These are phyloP conservation scores for Termitomyces sp. DNA, from an alignment of 768 basidiomycete species.

Conservation along the genomic window DNA sequence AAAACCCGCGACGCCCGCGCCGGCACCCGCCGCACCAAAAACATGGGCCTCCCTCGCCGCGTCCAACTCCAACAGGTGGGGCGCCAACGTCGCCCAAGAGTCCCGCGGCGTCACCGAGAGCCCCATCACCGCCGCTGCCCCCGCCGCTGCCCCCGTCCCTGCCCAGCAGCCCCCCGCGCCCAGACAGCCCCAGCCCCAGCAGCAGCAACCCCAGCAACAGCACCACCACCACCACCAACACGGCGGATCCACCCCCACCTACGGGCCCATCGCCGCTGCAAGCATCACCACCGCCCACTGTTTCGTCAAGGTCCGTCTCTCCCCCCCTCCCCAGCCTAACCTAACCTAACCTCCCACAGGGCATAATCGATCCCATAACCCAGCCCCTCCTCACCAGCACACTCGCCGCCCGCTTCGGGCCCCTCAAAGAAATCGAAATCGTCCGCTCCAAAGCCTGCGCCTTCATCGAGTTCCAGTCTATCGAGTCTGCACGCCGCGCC, in stretches of 20 bases:
- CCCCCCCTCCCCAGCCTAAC: neutral
- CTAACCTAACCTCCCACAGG: slow-evolving; percentile 21
- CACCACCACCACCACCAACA: slow-evolving; percentile 35
- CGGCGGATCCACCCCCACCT: slow-evolving; percentile 16
- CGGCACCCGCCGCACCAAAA: slow-evolving; percentile 54
- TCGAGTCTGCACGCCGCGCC: slow-evolving; percentile 84
- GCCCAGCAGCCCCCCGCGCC: slow-evolving; percentile 28
- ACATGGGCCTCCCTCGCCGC: slow-evolving; percentile 95
- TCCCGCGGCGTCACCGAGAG: slow-evolving; percentile 75
- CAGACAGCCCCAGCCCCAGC: slow-evolving; percentile 8
- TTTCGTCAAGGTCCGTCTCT: slow-evolving; percentile 79
- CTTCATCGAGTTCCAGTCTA: slow-evolving; percentile 81
- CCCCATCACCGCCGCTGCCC: slow-evolving; percentile 18
- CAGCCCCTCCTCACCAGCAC: slow-evolving; percentile 44
- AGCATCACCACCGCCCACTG: slow-evolving; percentile 71
- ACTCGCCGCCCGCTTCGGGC: slow-evolving; percentile 67
- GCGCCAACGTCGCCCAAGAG: slow-evolving; percentile 73
- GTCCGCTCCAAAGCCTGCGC: slow-evolving; percentile 88
- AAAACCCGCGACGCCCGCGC: slow-evolving; percentile 25
- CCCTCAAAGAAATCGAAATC: slow-evolving; percentile 85
- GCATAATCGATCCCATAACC: slow-evolving; percentile 67
- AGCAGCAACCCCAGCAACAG: slow-evolving; percentile 26
- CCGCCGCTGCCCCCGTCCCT: slow-evolving; percentile 23
- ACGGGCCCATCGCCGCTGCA: slow-evolving; percentile 53
- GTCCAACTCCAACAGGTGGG: slow-evolving; percentile 80